Evolutionary conservation across 345 rosid species (phyloP).

Genomic region (thale cress (Arabidopsis thaliana)): DNA sequence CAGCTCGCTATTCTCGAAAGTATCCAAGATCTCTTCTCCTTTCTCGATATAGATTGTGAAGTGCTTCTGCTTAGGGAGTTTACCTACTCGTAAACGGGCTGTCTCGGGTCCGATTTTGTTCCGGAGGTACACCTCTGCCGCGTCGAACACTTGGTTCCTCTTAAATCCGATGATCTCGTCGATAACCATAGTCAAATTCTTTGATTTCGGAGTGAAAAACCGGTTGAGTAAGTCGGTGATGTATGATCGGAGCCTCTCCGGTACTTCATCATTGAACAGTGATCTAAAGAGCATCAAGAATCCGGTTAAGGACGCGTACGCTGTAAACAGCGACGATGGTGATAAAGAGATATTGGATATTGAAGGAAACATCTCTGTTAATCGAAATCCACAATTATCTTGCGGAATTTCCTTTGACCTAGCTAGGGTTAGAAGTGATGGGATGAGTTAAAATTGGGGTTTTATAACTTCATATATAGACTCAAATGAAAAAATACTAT

Average conservation of each 20-base stretch:
- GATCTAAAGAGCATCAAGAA: slow-evolving; percentile 51
- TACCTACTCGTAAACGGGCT: slow-evolving; percentile 51
- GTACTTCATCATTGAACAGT: slow-evolving; percentile 48
- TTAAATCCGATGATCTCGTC: slow-evolving; percentile 47
- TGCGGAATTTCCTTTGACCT: not conserved
- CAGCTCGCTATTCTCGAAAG: slow-evolving; percentile 39
- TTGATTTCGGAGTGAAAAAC: slow-evolving; percentile 41
- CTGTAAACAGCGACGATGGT: slow-evolving; percentile 46
- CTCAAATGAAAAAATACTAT: too few species aligned
- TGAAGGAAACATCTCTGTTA: slow-evolving; percentile 42
- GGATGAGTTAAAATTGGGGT: too few species aligned
- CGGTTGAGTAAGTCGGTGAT: slow-evolving; percentile 27
- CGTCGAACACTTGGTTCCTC: slow-evolving; percentile 51
- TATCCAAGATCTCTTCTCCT: slow-evolving; percentile 49
- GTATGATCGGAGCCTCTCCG: slow-evolving; percentile 35
- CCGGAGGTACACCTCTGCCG: slow-evolving; percentile 56
- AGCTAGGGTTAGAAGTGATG: not conserved
- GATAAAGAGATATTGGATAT: slow-evolving; percentile 34
- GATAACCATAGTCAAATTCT: slow-evolving; percentile 41
- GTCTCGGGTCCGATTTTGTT: slow-evolving; percentile 54
- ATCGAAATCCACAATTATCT: not conserved
- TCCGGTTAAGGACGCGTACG: slow-evolving; percentile 53
- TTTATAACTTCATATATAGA: too few species aligned
- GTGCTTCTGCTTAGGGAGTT: slow-evolving; percentile 42
- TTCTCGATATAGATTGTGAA: slow-evolving; percentile 45